These are phyloP conservation scores for Hymenoscyphus fraxineus DNA, from an alignment of 2,329 filamentous ascomycete genomes.

Conservation along the genomic window DNA sequence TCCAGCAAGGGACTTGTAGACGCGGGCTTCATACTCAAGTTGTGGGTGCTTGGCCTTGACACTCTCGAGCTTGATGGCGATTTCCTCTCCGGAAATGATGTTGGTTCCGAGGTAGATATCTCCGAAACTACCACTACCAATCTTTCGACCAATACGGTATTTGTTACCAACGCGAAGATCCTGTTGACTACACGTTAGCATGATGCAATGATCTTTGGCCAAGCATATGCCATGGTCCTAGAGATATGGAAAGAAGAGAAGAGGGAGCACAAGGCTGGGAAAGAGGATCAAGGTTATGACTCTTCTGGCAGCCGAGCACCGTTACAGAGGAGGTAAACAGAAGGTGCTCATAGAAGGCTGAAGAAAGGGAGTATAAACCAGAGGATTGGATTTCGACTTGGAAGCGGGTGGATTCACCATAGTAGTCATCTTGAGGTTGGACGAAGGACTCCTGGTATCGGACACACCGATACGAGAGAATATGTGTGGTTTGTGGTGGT, in stretches of 20 bases:
- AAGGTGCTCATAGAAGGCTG: constrained; percentile 32
- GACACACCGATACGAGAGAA: constrained; percentile 32
- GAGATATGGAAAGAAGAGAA: constrained; percentile 8
- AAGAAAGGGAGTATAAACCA: constrained; percentile 40
- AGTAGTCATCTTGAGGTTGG: constrained; percentile 53
- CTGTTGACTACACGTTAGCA: constrained; percentile 46
- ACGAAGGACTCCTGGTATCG: constrained; percentile 36
- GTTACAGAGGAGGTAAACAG: constrained; percentile 26
- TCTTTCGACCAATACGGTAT: constrained; percentile 99
- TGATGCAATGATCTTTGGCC: constrained; percentile 11
- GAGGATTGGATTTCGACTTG: constrained; percentile 37
- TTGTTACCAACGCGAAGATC: constrained; percentile 99
- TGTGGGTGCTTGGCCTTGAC: constrained; percentile 99
- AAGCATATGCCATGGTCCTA: constrained; percentile 6
- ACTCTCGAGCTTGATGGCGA: constrained; percentile 98
- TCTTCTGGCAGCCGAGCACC: constrained; percentile 22
- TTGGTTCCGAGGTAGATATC: constrained; percentile 99
- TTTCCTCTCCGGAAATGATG: constrained; percentile 99
- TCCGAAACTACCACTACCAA: constrained; percentile 94
- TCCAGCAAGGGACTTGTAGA: constrained; percentile 85
- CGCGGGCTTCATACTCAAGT: constrained; percentile 96
- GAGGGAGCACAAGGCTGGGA: constrained; percentile 28
- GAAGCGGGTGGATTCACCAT: constrained; percentile 49
- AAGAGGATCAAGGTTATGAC: constrained; percentile 16
- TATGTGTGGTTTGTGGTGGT: constrained; percentile 14